Conservation (phyloP, 352 stramenopile species). For the Blastocystis sp. region DNA sequence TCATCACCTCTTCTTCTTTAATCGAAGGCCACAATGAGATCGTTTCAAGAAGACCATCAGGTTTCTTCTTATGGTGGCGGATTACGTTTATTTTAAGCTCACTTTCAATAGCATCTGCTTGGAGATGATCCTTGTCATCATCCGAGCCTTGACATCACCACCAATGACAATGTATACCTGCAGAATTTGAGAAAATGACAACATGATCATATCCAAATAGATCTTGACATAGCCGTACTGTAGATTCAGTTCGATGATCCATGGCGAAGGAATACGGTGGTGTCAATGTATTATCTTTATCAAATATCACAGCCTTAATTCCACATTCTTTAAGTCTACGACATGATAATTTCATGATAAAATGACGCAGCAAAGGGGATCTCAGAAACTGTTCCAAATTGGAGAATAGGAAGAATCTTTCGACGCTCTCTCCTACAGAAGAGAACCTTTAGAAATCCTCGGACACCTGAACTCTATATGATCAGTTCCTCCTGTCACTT, state of each 20-base stretch:
- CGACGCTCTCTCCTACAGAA: background rate
- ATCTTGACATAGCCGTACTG: constrained; percentile 14
- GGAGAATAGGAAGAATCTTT: constrained; percentile 15
- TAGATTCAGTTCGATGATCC: background rate
- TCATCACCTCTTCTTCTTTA: background rate
- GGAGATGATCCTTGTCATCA: constrained; percentile 23
- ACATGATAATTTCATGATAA: background rate
- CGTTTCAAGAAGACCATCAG: constrained; percentile 7
- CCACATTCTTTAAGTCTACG: constrained; percentile 25
- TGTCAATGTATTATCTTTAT: constrained; percentile 50
- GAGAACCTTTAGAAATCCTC: constrained; percentile 12
- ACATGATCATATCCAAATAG: constrained; percentile 30
- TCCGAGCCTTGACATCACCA: background rate
- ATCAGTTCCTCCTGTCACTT: background rate
- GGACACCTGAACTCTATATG: constrained; percentile 18
- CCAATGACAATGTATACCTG: background rate
- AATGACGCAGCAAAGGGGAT: constrained; percentile 27
- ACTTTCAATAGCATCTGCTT: constrained; percentile 12
- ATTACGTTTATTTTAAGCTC: constrained; percentile 13
- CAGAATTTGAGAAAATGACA: constrained; percentile 45
- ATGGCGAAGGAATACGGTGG: constrained; percentile 29
- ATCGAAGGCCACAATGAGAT: background rate
- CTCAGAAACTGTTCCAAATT: background rate
- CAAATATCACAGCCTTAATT: constrained; percentile 37
- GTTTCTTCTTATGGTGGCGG: constrained; percentile 25